A percentile compares a stretch with the other conserved stretches of the same genome.
These are phyloP conservation scores for Fusarium dlaminii DNA, from an alignment of 2,329 filamentous ascomycete genomes.

Conservation along the genomic window DNA sequence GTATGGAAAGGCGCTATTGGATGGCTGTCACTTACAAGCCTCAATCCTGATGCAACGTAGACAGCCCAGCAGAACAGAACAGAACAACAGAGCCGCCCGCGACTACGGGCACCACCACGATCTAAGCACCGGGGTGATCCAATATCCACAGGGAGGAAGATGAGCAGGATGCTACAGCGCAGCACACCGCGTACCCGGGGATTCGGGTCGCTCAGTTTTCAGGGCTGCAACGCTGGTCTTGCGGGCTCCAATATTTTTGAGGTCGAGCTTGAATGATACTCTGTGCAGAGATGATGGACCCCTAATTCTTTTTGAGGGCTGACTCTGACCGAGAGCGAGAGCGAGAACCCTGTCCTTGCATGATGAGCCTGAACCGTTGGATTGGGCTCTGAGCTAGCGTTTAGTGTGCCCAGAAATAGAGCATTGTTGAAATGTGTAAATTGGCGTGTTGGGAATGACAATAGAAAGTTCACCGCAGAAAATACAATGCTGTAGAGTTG, in stretches of 20 bases:
- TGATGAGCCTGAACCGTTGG: slow-evolving; percentile 39
- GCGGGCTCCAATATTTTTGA: slow-evolving; percentile 12
- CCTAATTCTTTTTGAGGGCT: slow-evolving; percentile 10
- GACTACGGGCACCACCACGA: slow-evolving; percentile 3
- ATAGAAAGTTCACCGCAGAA: neutral
- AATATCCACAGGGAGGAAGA: slow-evolving; percentile 2
- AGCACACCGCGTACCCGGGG: slow-evolving; percentile 30
- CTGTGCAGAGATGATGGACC: slow-evolving; percentile 18
- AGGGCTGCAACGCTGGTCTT: slow-evolving; percentile 25
- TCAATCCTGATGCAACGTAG: slow-evolving; percentile 13
- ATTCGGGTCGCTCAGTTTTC: slow-evolving; percentile 29
- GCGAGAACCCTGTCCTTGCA: slow-evolving; percentile 32
- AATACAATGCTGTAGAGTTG: neutral
- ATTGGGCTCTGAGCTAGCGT: slow-evolving; percentile 31
- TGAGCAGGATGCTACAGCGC: slow-evolving; percentile 5
- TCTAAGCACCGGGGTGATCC: slow-evolving; percentile 16
- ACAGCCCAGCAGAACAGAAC: neutral
- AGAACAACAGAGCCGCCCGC: slow-evolving; percentile 23
- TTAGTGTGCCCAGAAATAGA: slow-evolving; percentile 19
- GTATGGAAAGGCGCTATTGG: slow-evolving; percentile 16
- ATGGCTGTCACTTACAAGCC: slow-evolving; percentile 34
- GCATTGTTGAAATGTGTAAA: neutral
- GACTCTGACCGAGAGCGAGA: slow-evolving; percentile 17
- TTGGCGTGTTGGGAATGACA: neutral
- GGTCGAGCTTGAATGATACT: neutral